phyloP scores from a whole-genome alignment of 2,329 filamentous ascomycete genomes.

The Eutypella sp. region DNA sequence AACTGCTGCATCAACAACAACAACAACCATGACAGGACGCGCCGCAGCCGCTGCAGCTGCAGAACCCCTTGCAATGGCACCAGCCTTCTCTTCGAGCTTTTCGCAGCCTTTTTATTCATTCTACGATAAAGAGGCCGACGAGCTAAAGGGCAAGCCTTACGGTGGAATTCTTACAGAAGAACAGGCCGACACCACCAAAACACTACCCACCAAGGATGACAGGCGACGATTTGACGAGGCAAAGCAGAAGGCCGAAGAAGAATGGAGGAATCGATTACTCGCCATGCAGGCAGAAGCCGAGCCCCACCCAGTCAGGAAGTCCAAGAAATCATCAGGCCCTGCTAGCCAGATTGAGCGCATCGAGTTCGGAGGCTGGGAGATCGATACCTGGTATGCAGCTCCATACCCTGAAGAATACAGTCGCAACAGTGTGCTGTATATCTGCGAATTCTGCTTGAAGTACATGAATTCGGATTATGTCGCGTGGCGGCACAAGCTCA shows the following conservation, averaged over 20 bases:
- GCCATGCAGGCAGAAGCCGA: constrained; percentile 60
- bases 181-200: constrained; percentile 88
- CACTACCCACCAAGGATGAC: constrained; percentile 74
- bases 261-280: constrained; percentile 68
- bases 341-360: constrained; percentile 98
- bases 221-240: constrained; percentile 84
- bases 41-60: constrained; percentile 25
- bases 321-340: constrained; percentile 73
- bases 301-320: constrained; percentile 52
- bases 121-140: constrained; percentile 82
- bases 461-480: constrained; percentile 99
- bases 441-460: constrained; percentile 98
- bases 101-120: constrained; percentile 83
- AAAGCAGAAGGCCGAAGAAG: constrained; percentile 84
- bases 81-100: constrained; percentile 56
- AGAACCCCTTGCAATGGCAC: constrained; percentile 45
- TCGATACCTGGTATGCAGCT: constrained; percentile 98
- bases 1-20: constrained; percentile 20
- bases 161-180: constrained; percentile 85
- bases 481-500: constrained; percentile 94
- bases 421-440: constrained; percentile 92
- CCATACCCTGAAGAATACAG: constrained; percentile 99
- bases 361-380: constrained; percentile 95
- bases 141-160: constrained; percentile 88
- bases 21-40: constrained; percentile 12